Evolutionary conservation across 2,329 filamentous ascomycete species (phyloP), one percentile per base, ranked within the genome.

Genomic region (Apiospora sp.): DNA sequence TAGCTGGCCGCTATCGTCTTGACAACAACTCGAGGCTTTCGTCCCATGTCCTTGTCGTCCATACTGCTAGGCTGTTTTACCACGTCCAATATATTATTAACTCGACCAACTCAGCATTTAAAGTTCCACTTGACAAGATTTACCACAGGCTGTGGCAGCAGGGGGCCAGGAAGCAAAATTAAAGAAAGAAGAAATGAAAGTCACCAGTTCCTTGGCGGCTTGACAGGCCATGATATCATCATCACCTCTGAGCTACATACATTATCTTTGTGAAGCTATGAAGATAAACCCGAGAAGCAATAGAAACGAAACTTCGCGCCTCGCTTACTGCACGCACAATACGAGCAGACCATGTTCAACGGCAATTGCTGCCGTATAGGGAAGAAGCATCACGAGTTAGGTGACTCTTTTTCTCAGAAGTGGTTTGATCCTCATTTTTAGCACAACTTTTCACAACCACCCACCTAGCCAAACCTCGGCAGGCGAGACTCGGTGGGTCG

Each of bases 1-100:
- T 61, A 61, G 54, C 4, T 19, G 54, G 54, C 30, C 54, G 54
- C 54, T 61, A 61, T 61, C 30, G 30, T 37, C 54, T 61, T 61
- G 54, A 61, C 54, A 61, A 61, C 54, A 58, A 58, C 27, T 34
- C 30, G 4, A 37, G 22, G 54, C n/a, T 51, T 51, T 37, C 54
- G 30, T 61, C 54, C 54, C 58, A 64, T 64, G 58, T 64, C 58
- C 58, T 14, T 64, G 58, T 41, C 58, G 34, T 64, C 30, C 30
- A 34, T 64, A 64, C 58, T 64, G 13, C 12, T 41, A 64, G 34
- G 34, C 16, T 64, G 58, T 64, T 64, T 41, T 61, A 61, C 54
- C 54, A 37, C 34, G 54, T 5, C 54, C 3, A 61, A 34, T 37
- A 34, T 34, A 16, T 22, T n/a, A 49, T 37, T 37, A 12, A 22